Evolutionary conservation across 202 grass and related monocot species (phyloP), one percentile per base, ranked within the genome.

Genomic region (Bolboschoenoplectus hybrid): DNA sequence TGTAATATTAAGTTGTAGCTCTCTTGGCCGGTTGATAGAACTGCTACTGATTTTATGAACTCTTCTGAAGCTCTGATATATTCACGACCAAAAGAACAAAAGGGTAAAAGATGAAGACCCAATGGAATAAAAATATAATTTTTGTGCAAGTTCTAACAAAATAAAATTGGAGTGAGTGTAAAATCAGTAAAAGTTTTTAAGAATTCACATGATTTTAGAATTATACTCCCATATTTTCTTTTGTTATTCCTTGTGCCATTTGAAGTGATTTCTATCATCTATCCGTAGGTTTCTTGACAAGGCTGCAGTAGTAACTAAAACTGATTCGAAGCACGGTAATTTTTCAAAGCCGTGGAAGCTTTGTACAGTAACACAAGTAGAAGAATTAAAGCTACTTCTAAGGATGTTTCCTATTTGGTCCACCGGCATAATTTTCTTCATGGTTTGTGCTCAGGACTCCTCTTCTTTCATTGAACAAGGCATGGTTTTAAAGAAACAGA

Each of bases 281-380:
- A 57, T 78, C 3, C 26, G 34, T 81, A 97, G 91, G 68, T 92
- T 97, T 80, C 71, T 97, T 12, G 94, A 97, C 53, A 89, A 89
- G 84, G 94, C 94, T 82, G 90, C 91, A 26, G 87, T 90, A 1
- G 56, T 97, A 38, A 87, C 80, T 26, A 8, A 32, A 1, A 40
- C 20, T 3, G 91, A 93, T 5, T 41, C 36, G n/a, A 75, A 81
- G 55, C 81, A n/a, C 1, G 12, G 10, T 62, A 72, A 52, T 40
- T 64, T 53, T 69, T 77, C 83, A 63, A 91, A 88, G 63, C 80
- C 82, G 74, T 91, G 88, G 89, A 87, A 81, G 77, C 86, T 93
- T 12, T 94, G 95, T 75, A 94, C 92, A 5, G 85, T 97, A 69
- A 97, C 91, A 82, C 91, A 97, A 80, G 95, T 93, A 16, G 95